Evolutionary conservation across 805 yeast species (phyloP).

Genomic region (Nakazawaea pomicola): DNA sequence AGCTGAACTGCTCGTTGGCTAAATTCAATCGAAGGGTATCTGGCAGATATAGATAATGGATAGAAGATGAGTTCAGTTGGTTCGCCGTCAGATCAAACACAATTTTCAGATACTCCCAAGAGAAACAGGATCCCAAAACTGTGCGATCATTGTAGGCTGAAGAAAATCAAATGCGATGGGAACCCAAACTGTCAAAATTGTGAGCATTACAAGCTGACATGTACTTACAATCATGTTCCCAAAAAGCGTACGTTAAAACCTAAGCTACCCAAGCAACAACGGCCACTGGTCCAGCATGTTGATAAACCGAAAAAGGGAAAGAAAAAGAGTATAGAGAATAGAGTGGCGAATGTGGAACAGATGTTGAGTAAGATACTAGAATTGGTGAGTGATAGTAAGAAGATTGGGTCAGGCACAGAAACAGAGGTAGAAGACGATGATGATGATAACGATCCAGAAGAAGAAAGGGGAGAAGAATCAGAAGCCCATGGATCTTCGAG

Average conservation of each 20-base stretch:
- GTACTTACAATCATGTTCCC: constrained; percentile 31
- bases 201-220: constrained; percentile 24
- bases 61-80: background rate
- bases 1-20: too few species aligned
- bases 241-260: constrained; percentile 20
- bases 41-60: too few species aligned
- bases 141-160: constrained; percentile 43
- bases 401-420: background rate
- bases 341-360: constrained; percentile 4
- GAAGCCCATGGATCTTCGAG: too few species aligned
- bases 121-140: constrained; percentile 35
- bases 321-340: background rate
- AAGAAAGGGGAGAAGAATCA: too few species aligned
- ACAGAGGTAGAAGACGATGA: background rate
- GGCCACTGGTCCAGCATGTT: too few species aligned
- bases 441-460: too few species aligned
- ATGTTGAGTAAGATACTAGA: constrained; percentile 1
- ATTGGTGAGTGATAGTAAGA: background rate
- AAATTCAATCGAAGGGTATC: too few species aligned
- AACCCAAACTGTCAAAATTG: constrained; percentile 38
- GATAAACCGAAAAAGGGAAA: background rate
- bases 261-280: background rate
- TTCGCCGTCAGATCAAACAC: background rate
- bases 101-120: constrained; percentile 1
- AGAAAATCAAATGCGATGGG: constrained; percentile 51